Base-by-base conservation (phyloP, 352 stramenopile genomes). In the Phytophthora macrochlamydospora region DNA sequence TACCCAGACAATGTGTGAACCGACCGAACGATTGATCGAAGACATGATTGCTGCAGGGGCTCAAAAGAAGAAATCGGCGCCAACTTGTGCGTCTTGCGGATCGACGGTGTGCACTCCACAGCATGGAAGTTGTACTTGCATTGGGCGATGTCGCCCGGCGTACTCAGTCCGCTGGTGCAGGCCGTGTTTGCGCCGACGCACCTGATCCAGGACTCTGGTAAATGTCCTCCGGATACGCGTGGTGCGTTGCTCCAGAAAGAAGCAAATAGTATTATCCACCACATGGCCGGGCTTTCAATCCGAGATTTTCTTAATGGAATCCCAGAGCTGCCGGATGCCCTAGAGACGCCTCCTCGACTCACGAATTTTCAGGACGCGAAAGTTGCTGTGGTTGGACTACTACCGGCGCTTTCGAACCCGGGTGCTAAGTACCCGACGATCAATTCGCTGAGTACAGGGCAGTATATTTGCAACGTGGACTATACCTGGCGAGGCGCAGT, bases 201-300 rank as follows among this genome's bases (percentile, higher is more conserved):
- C 8, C 3, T 3, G 18, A 38, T 57, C 42, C 51, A 37, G 28
- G 7, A 35, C 32, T 48, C 51, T 6, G 3, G 6, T 37, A 6
- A 37, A 0, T 50, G 51, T 28, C 51, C 51, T 58, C 35, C 51
- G 3, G 31, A 48, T 48, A 37, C 35, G 35, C 7, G 45, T 13
- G 51, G 35, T 14, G 13, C 35, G 18, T 28, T 48, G 5, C 33
- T 57, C 28, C 35, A 37, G 18, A 37, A 57, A 6, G 37, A 58
- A 58, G 51, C 37, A 24, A 58, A 37, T 13, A 49, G 24, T 13
- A 49, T 58, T 6, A 49, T 58, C 5, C 24, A 58, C 38, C 51
- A 48, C 35, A 46, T 57, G 3, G 51, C 51, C 9, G 33, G 18
- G 8, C 51, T 48, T 46, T 11, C 29, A 6, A 57, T 37, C 9